Conservation (phyloP, 176 grass and related monocot genomes). For the Phragmites australis region DNA sequence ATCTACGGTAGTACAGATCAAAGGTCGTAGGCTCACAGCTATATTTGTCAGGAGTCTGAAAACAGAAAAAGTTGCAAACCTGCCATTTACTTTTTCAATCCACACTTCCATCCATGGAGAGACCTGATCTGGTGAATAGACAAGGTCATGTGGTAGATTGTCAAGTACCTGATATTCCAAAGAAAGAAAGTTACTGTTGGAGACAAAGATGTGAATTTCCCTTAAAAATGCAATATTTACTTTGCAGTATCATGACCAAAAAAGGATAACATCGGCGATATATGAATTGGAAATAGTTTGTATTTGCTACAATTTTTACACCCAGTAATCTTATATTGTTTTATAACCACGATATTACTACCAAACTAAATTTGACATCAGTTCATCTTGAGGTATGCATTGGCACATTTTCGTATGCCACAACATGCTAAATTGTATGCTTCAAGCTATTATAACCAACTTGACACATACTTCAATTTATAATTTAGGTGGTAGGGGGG, state of each 20-base stretch:
- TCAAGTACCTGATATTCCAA: conserved; percentile 87
- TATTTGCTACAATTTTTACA: conserved; percentile 24
- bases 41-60: conserved; percentile 2
- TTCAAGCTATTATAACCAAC: conserved; percentile 9
- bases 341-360: neutral
- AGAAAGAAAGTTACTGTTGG: conserved; percentile 31
- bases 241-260: conserved; percentile 15
- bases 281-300: neutral
- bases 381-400: neutral
- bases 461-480: conserved; percentile 11
- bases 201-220: neutral
- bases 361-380: neutral
- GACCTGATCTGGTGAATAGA: conserved; percentile 85
- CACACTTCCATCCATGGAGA: conserved; percentile 98
- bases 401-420: neutral
- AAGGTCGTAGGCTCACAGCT: neutral
- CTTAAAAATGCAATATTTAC: conserved; percentile 20
- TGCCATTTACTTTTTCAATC: conserved; percentile 69
- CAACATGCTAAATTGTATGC: conserved; percentile 1
- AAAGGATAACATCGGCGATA: neutral
- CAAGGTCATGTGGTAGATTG: conserved; percentile 97
- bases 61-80: conserved; percentile 51
- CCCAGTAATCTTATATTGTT: neutral
- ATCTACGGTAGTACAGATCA: conserved; percentile 1
- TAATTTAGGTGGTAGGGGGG: too few relatives aligned